Evolutionary conservation across 2,329 filamentous ascomycete species (phyloP).

Genomic region (Cordyceps cicadae): DNA sequence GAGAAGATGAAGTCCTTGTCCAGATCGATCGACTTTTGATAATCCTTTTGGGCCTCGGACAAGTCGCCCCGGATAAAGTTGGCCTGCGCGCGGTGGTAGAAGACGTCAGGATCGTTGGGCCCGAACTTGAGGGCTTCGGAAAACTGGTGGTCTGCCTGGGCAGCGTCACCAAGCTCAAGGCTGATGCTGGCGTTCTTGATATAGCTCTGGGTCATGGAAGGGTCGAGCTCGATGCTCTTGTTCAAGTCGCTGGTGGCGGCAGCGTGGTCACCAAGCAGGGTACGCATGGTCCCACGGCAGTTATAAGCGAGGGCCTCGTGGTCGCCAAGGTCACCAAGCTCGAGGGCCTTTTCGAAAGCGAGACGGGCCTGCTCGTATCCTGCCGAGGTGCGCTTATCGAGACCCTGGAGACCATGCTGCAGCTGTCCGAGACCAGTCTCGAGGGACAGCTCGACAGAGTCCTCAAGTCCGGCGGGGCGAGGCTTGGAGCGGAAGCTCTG

Average conservation of each 20-base stretch:
- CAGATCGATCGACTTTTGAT: slow-evolving; percentile 97
- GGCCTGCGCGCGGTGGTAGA: slow-evolving; percentile 96
- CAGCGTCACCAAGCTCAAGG: slow-evolving; percentile 80
- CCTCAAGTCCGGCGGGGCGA: slow-evolving; percentile 73
- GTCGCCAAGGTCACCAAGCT: slow-evolving; percentile 70
- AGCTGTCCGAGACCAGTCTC: slow-evolving; percentile 78
- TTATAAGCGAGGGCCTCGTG: slow-evolving; percentile 91
- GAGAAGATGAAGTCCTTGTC: slow-evolving; percentile 98
- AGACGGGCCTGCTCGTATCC: slow-evolving; percentile 82
- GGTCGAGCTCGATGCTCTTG: slow-evolving; percentile 86
- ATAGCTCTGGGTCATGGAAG: slow-evolving; percentile 85
- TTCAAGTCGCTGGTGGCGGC: slow-evolving; percentile 78
- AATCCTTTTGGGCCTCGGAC: slow-evolving; percentile 89
- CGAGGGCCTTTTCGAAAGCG: slow-evolving; percentile 81
- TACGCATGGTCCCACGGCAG: slow-evolving; percentile 92
- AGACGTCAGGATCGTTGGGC: slow-evolving; percentile 87
- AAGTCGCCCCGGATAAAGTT: slow-evolving; percentile 97
- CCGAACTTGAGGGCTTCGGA: slow-evolving; percentile 78
- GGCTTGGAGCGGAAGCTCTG: slow-evolving; percentile 89
- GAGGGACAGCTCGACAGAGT: slow-evolving; percentile 67
- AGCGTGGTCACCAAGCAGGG: slow-evolving; percentile 79
- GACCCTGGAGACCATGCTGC: slow-evolving; percentile 70
- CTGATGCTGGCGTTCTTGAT: slow-evolving; percentile 99
- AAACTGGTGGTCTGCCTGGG: slow-evolving; percentile 83
- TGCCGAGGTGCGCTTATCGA: slow-evolving; percentile 80